Percentiles rank a stretch among this genome's conserved stretches.
Conservation (phyloP, 1,139 yeast species). For the Sugiyamaella grinbergsii region DNA sequence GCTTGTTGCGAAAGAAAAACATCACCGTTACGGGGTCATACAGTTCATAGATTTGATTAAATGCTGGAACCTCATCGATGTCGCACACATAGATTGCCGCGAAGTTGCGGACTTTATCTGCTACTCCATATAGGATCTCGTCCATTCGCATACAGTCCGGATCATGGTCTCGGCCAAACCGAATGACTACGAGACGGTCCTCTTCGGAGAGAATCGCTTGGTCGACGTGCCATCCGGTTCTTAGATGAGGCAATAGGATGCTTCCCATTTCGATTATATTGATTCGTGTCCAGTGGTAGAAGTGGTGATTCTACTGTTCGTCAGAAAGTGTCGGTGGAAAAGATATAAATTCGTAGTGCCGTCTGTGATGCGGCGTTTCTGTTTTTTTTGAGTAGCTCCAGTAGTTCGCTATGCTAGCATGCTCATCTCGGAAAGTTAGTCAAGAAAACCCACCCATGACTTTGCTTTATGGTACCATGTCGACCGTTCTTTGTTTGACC, state of each 20-base stretch:
- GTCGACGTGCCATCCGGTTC: conserved; percentile 97
- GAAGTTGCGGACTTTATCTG: conserved; percentile 83
- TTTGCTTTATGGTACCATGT: too few species aligned
- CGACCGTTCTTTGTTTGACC: too few species aligned
- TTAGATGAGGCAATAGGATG: conserved; percentile 81
- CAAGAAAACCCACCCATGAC: too few species aligned
- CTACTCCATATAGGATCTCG: conserved; percentile 73
- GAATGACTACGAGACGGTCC: conserved; percentile 79
- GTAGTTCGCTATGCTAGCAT: too few species aligned
- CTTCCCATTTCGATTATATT: conserved; percentile 61
- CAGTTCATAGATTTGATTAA: conserved; percentile 89
- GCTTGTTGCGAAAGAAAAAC: conserved; percentile 93
- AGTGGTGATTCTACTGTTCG: neutral
- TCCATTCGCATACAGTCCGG: conserved; percentile 88
- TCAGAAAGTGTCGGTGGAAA: neutral
- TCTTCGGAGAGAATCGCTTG: conserved; percentile 88
- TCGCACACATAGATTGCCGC: conserved; percentile 89
- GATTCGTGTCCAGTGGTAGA: neutral
- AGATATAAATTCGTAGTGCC: neutral
- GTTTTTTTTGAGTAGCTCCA: neutral
- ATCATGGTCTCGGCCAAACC: conserved; percentile 82
- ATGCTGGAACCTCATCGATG: conserved; percentile 85
- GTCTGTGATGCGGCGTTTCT: neutral
- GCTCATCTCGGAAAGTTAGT: too few species aligned
- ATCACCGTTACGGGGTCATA: conserved; percentile 89